phyloP scores from a whole-genome alignment of 768 basidiomycete species.

The Sistotremastrum niveocremeum region DNA sequence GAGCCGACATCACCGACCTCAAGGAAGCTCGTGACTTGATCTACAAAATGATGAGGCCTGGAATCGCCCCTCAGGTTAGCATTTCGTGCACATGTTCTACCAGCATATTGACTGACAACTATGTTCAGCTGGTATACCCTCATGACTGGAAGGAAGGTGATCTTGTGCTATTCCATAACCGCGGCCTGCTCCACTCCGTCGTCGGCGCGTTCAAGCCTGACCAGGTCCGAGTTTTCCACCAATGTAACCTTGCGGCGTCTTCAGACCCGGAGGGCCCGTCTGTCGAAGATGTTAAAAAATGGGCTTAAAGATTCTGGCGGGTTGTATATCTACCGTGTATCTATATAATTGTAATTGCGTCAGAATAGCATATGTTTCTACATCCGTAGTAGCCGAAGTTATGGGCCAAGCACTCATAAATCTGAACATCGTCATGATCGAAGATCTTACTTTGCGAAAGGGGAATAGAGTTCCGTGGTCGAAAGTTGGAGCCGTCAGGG shows the following conservation, averaged over 20 bases:
- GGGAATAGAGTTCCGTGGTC: no score
- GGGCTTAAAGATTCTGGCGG: conserved; percentile 24
- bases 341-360: no score
- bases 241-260: conserved; percentile 79
- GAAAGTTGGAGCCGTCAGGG: no score
- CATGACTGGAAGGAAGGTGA: conserved; percentile 78
- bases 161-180: conserved; percentile 77
- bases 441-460: no score
- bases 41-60: conserved; percentile 82
- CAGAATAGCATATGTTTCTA: no score
- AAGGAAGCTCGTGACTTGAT: conserved; percentile 57
- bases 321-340: no score
- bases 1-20: conserved; percentile 62
- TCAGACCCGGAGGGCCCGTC: conserved; percentile 56
- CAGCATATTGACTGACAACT: not conserved
- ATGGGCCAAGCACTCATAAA: no score
- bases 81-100: not conserved
- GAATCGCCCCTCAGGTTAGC: conserved; percentile 63
- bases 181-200: conserved; percentile 68
- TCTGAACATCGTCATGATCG: no score
- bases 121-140: conserved; percentile 59
- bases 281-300: conserved; percentile 50
- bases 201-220: conserved; percentile 59
- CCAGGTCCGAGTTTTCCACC: conserved; percentile 65
- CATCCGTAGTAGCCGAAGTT: no score